Conservation (phyloP, 805 yeast species). For the Saccharomycopsis fodiens region DNA sequence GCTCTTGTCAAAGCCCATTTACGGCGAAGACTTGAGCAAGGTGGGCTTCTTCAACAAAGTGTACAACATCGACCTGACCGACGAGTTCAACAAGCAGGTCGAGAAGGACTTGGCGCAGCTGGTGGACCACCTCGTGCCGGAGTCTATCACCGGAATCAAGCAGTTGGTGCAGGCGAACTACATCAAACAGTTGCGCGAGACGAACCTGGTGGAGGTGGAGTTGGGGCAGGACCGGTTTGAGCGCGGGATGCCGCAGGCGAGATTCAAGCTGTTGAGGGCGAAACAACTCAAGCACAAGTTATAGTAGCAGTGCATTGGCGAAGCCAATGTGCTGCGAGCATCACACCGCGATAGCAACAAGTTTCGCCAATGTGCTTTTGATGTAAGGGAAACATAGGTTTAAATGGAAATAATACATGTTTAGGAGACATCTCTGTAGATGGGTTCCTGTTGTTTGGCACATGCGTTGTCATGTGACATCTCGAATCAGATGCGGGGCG, state of each 20-base stretch:
- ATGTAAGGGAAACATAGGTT: too few relatives aligned
- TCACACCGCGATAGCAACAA: too few relatives aligned
- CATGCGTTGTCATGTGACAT: too few relatives aligned
- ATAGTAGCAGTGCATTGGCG: too few relatives aligned
- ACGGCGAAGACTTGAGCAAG: constrained; percentile 45
- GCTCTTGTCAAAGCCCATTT: constrained; percentile 58
- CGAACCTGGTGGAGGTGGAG: constrained; percentile 59
- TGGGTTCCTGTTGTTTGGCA: too few relatives aligned
- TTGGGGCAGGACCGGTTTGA: constrained; percentile 66
- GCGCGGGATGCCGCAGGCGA: constrained; percentile 62
- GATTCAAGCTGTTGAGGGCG: constrained; percentile 48
- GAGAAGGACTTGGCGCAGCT: constrained; percentile 29
- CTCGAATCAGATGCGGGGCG: too few relatives aligned
- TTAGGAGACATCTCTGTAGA: too few relatives aligned
- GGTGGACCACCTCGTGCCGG: constrained; percentile 38
- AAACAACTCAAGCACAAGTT: constrained; percentile 58
- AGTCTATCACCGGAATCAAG: constrained; percentile 40
- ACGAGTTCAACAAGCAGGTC: constrained; percentile 37
- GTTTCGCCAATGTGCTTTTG: too few relatives aligned
- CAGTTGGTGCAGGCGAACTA: constrained; percentile 31
- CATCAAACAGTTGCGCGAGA: constrained; percentile 33
- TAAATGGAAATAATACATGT: too few relatives aligned
- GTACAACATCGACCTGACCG: constrained; percentile 32
- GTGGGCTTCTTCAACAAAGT: constrained; percentile 59
- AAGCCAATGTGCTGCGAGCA: too few relatives aligned